Evolutionary conservation across 148 eudicot species (phyloP), one percentile per base, ranked within the genome.

Genomic region (Persicaria maculosa): DNA sequence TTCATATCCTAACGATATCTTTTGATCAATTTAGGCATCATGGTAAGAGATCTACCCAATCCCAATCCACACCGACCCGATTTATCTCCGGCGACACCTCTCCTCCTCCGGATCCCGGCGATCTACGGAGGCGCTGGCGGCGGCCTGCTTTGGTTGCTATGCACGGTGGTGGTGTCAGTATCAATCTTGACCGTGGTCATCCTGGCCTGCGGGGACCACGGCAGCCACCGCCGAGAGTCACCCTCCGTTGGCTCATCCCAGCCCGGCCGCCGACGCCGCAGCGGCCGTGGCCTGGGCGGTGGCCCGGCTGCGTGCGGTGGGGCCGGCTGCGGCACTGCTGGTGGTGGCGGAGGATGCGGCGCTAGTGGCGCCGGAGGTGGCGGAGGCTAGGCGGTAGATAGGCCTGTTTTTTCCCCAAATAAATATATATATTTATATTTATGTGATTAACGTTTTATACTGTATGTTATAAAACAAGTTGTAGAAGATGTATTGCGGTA

Each of bases 291-390:
- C 17, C 70, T 46, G 5, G 43, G 68, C 0, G 68, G 68, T 62
- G 47, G 46, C 47, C 70, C 70, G 0, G 47, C 70, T 6, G 70
- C 70, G 46, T 65, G 70, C 40, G 70, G 70, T 0, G 70, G 70
- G 6, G 17, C 70, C 0, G 70, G 70, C 43, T 65, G 70, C 31
- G 70, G 70, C 17, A 65, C 70, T 6, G 70, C 70, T 40, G 70
- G 70, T 40, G 70, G 70, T 9, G 70, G 47, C 15, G 70, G 70
- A 4, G 70, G 70, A 0, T 65, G 70, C 15, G 70, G 70, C 2
- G 70, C 46, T 40, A 43, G 25, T 36, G 5, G 5, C 3, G 70
- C 46, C 2, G 70, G 70, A 0, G 70, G 70, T 10, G 47, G 70
- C 9, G 70, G 70, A n/a, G n/a, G n/a, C n/a, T n/a, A n/a, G n/a